Conservation (phyloP, 2,329 filamentous ascomycete genomes). For the Neonectria neomacrospora region DNA sequence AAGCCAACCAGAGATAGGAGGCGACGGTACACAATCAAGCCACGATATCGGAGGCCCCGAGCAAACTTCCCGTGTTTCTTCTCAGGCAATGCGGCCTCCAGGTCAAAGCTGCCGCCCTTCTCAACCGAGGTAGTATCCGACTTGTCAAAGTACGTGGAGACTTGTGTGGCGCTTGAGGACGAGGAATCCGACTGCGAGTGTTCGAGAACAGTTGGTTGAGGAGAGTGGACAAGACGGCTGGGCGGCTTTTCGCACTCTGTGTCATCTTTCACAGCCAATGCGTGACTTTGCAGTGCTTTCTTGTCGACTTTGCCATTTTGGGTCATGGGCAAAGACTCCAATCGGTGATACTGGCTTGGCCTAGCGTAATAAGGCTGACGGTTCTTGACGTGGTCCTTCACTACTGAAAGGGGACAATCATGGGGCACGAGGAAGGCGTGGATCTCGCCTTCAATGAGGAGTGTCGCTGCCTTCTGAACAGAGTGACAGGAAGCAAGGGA, state of each 20-base stretch:
- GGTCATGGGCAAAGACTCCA: constrained; percentile 60
- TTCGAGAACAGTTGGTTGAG: constrained; percentile 27
- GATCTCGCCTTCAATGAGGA: constrained; percentile 59
- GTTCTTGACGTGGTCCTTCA: constrained; percentile 54
- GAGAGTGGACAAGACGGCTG: neutral
- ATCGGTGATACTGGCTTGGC: constrained; percentile 56
- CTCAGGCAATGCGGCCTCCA: constrained; percentile 50
- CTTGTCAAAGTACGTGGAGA: constrained; percentile 30
- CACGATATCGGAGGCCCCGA: constrained; percentile 54
- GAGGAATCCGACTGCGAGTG: constrained; percentile 43
- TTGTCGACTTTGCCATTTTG: constrained; percentile 68
- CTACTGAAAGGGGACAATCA: constrained; percentile 47
- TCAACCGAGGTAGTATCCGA: constrained; percentile 33
- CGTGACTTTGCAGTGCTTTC: constrained; percentile 39
- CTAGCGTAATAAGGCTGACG: constrained; percentile 66
- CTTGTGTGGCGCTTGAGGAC: constrained; percentile 43
- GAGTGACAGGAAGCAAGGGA: constrained; percentile 57
- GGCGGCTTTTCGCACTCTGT: neutral
- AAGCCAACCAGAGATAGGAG: constrained; percentile 65
- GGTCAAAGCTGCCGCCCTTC: constrained; percentile 44
- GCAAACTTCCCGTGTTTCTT: constrained; percentile 54
- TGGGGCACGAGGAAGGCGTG: constrained; percentile 60
- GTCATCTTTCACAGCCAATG: neutral
- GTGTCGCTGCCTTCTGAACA: constrained; percentile 58
- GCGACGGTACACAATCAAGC: constrained; percentile 65